Conservation (phyloP, 352 stramenopile species). For the Phytophthora boehmeriae region DNA sequence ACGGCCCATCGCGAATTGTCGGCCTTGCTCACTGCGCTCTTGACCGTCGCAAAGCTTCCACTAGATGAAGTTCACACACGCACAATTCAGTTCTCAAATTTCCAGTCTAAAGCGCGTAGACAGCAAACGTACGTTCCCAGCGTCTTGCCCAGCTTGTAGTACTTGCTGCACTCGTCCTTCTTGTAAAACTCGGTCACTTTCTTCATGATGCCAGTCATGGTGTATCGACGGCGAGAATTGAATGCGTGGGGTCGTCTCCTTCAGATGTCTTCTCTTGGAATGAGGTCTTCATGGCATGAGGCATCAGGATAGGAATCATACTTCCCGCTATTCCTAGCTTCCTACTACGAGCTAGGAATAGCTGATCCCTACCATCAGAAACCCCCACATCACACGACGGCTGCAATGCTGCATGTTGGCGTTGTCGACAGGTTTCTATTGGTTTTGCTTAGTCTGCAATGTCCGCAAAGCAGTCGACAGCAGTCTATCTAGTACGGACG, state of each 20-base stretch:
- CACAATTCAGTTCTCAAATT: constrained; percentile 1
- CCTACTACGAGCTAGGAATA: too few species aligned
- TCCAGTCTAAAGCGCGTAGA: background rate
- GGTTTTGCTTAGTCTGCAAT: constrained; percentile 12
- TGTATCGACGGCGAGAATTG: background rate
- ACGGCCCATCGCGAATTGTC: constrained; percentile 83
- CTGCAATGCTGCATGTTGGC: constrained; percentile 8
- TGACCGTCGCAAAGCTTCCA: constrained; percentile 88
- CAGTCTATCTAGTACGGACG: constrained; percentile 66
- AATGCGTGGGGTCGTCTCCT: constrained; percentile 6
- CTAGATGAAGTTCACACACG: constrained; percentile 27
- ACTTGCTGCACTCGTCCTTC: constrained; percentile 88
- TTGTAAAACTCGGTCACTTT: constrained; percentile 90
- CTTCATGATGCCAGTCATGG: constrained; percentile 83
- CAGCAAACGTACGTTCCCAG: constrained; percentile 77
- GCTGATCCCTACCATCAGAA: background rate
- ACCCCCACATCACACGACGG: background rate
- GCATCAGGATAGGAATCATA: too few species aligned
- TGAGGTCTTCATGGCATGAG: constrained; percentile 13
- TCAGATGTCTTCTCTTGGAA: constrained; percentile 26
- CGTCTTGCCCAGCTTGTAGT: constrained; percentile 91
- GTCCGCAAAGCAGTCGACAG: constrained; percentile 2
- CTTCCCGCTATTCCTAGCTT: too few species aligned
- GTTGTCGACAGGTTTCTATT: too few species aligned
- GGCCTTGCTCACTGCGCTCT: constrained; percentile 76